Base-by-base conservation (phyloP, 2,329 filamentous ascomycete species). In the Fusarium sp. region DNA sequence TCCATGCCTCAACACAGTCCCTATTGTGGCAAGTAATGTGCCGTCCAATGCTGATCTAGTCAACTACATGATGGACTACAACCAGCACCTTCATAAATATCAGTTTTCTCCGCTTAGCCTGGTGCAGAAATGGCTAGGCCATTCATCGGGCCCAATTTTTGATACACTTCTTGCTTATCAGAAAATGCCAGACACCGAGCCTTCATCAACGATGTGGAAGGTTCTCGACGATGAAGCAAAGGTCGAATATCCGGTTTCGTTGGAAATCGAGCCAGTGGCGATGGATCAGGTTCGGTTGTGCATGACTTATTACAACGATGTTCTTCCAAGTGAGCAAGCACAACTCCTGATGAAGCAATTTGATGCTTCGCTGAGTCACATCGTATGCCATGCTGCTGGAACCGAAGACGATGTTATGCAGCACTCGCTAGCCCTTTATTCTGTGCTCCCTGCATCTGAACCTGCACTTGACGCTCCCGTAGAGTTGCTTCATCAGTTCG, bases 111-210 rank as follows among this genome's bases (percentile, higher is more conserved):
- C 93, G 1, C 81, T 97, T 8, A 83, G 85, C 5, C 86, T 88
- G 30, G 90, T 97, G 11, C 92, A 96, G 71, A 88, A 86, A 49
- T 90, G 90, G 84, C 83, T 92, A 19, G 89, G 89, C 0, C 84
- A 87, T 59, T 82, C 89, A 1, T 87, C 90, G 24, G 84, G 87
- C 8, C 81, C 85, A 1, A 82, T 96, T 0, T 97, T 97, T 70
- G 94, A 97, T 74, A 95, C 93, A 0, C 83, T 97, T 2, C 88
- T 97, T 61, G 91, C 93, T 0, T 95, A 94, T 73, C 94, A 97
- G 74, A 92, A 92, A 67, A 82, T 59, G 68, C 79, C 51, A 19
- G 68, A 79, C 19, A 43, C 68, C 35, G 55, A 60, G 35, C 47
- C 62, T 17, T 56, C 76, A 2, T 43, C 51, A 2, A 35, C 74